These are phyloP conservation scores for Chenopodium formosanum DNA, from an alignment of 148 eudicot genomes.

Conservation along the genomic window DNA sequence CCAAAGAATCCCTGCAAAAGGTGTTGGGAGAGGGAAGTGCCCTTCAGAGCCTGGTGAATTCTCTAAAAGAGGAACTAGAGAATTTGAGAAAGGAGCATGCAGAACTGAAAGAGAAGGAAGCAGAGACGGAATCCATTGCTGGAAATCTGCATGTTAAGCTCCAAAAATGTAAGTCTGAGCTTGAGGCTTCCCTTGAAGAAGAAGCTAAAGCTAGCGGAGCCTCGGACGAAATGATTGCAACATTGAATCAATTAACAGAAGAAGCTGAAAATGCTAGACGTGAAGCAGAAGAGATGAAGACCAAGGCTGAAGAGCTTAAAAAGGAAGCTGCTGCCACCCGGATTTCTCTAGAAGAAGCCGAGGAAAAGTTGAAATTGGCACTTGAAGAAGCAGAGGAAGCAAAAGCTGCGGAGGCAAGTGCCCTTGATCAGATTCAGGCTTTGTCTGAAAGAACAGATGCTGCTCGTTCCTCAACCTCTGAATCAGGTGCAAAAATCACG, in stretches of 20 bases:
- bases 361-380: slow-evolving; percentile 51
- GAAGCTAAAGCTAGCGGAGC: slow-evolving; percentile 57
- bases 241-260: slow-evolving; percentile 49
- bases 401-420: slow-evolving; percentile 55
- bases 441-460: slow-evolving; percentile 58
- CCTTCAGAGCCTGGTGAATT: slow-evolving; percentile 55
- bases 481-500: slow-evolving; percentile 53
- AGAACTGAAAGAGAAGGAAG: slow-evolving; percentile 71
- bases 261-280: slow-evolving; percentile 54
- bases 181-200: slow-evolving; percentile 57
- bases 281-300: slow-evolving; percentile 55
- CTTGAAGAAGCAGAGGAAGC: slow-evolving; percentile 74
- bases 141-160: slow-evolving; percentile 75
- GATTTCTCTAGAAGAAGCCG: slow-evolving; percentile 55
- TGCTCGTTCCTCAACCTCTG: slow-evolving; percentile 72
- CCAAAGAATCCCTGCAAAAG: slow-evolving; percentile 70
- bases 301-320: slow-evolving; percentile 58
- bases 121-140: slow-evolving; percentile 66
- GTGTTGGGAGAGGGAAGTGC: slow-evolving; percentile 63
- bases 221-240: slow-evolving; percentile 56
- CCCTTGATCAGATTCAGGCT: slow-evolving; percentile 48
- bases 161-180: slow-evolving; percentile 64
- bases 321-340: slow-evolving; percentile 53
- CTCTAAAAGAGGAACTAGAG: slow-evolving; percentile 65
- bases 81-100: slow-evolving; percentile 61